Evolutionary conservation across 768 basidiomycete species (phyloP).

Genomic region (Collybia nuda): DNA sequence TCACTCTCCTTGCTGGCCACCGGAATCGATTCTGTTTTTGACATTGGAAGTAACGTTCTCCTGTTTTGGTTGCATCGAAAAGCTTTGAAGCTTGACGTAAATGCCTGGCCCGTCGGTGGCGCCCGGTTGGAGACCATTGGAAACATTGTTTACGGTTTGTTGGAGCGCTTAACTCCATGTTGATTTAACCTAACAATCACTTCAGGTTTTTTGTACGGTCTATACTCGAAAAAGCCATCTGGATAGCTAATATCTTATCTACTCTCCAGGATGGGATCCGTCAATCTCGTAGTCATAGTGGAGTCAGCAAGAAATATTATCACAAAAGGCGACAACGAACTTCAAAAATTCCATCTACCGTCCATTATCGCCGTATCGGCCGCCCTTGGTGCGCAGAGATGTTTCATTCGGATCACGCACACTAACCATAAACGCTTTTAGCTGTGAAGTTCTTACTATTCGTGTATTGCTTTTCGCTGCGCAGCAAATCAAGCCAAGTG

Average conservation of each 20-base stretch:
- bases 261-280: conserved; percentile 74
- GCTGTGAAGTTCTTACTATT: conserved; percentile 87
- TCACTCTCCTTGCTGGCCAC: conserved; percentile 90
- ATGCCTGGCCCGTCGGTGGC: conserved; percentile 92
- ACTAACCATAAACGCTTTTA: conserved; percentile 22
- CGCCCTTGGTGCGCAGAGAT: conserved; percentile 60
- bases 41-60: conserved; percentile 82
- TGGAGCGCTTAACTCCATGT: background rate
- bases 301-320: conserved; percentile 79
- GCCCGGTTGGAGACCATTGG: conserved; percentile 89
- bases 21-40: conserved; percentile 84
- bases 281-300: conserved; percentile 89
- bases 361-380: conserved; percentile 81
- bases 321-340: conserved; percentile 49
- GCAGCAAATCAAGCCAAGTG: conserved; percentile 86
- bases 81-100: conserved; percentile 66
- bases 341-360: conserved; percentile 71
- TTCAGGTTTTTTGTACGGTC: conserved; percentile 47
- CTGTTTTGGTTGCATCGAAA: conserved; percentile 79
- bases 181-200: background rate
- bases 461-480: conserved; percentile 79
- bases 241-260: background rate
- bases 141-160: conserved; percentile 78
- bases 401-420: conserved; percentile 1
- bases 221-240: conserved; percentile 1